phyloP scores from a whole-genome alignment of 2,329 filamentous ascomycete genomes.

The Scedosporium dehoogii region DNA sequence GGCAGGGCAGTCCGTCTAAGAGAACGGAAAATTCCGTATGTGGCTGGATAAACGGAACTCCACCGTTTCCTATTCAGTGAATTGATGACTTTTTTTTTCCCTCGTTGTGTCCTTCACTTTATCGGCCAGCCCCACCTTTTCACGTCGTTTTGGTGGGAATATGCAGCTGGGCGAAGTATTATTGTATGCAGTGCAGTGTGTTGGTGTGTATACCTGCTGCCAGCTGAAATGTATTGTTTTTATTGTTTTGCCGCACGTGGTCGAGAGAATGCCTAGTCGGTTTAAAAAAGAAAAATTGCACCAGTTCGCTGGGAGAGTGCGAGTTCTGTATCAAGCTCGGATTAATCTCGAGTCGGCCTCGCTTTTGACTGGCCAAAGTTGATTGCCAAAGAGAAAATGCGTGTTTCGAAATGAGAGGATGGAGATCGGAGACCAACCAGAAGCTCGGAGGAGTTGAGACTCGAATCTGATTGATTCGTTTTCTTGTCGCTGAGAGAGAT shows the following conservation, averaged over 20 bases:
- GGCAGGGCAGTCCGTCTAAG: not conserved
- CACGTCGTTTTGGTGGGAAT: not conserved
- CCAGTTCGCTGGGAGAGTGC: not conserved
- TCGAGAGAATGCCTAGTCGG: too few species aligned
- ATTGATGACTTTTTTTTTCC: not conserved
- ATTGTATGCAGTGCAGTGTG: not conserved
- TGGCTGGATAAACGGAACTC: not conserved
- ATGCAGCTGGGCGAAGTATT: not conserved
- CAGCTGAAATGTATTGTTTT: not conserved
- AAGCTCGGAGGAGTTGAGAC: constrained; percentile 2
- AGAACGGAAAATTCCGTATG: not conserved
- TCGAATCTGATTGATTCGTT: constrained; percentile 9
- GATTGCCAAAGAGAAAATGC: not conserved
- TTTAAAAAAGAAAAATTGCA: not conserved
- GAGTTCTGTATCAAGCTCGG: not conserved
- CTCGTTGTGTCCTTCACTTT: not conserved
- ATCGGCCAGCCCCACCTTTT: not conserved
- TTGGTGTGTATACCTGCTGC: not conserved
- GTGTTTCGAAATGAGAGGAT: constrained; percentile 8
- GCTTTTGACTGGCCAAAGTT: constrained; percentile 5
- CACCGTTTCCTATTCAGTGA: not conserved
- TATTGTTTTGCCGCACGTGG: too few species aligned
- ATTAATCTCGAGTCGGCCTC: not conserved
- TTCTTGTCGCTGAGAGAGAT: constrained; percentile 17
- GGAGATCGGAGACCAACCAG: constrained; percentile 6